Base-by-base conservation (phyloP, 176 grass and related monocot genomes). In the Zizania latifolia region DNA sequence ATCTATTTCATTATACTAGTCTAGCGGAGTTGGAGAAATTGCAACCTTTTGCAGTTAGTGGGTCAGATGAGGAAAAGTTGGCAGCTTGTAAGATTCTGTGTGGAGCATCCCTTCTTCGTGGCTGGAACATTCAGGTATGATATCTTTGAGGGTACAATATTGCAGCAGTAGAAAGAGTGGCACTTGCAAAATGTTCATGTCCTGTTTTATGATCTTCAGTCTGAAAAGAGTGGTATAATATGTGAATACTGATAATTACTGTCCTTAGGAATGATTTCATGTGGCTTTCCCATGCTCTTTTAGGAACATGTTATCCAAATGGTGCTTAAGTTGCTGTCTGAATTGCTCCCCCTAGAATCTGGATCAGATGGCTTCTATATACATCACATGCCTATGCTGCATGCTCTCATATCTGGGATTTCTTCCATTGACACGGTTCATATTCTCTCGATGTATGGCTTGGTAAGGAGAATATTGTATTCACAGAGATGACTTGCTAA, bases 51-150 rank as follows among this genome's bases (percentile, higher is more conserved):
- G 84, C 79, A 78, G 29, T 90, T 68, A 78, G 84, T 92, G 93
- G 89, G 63, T 84, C 87, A 74, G 82, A 83, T 21, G 93, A 96
- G 75, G 89, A 97, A 77, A 97, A 87, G 72, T 61, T 81, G 41
- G 78, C 48, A 35, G 86, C 84, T 83, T 89, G 87, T 44, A 92
- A 84, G 76, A 88, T 92, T 74, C 57, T 97, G 63, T 97, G 93
- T 63, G 93, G 87, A 31, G 93, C 93, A 67, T 88, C 93, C 21
- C 79, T 97, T 80, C 58, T 80, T 64, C 67, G 72, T 81, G 89
- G 93, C 21, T 97, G 93, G 93, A 92, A 97, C 79, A 86, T 97
- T 83, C 93, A 97, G 87, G 93, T 97, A 81, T 36, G 35, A 7
- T 80, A 55, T 2, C 2, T 84, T 26, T 22, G 6, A 39, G 69